Evolutionary conservation across 805 yeast species (phyloP).

Genomic region (Saccharomycopsis javanensis): DNA sequence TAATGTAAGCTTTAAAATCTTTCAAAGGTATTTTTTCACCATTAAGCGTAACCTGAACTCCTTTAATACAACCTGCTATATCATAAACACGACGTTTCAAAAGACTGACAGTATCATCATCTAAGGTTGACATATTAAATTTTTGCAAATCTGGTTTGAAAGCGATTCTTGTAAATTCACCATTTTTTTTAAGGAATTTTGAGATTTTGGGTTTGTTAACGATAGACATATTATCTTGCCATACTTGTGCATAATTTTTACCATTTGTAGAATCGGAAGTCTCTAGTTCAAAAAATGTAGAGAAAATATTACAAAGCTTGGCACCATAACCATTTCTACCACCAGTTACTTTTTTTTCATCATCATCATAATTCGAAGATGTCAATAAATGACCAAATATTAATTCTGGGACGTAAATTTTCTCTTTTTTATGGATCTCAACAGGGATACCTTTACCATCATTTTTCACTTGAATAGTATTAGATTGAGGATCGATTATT

Average conservation of each 20-base stretch:
- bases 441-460: constrained; percentile 95
- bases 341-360: constrained; percentile 92
- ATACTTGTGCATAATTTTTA: constrained; percentile 64
- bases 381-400: constrained; percentile 93
- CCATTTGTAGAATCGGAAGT: constrained; percentile 70
- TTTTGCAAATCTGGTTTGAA: constrained; percentile 81
- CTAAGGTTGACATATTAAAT: constrained; percentile 78
- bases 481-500: constrained; percentile 64
- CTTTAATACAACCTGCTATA: constrained; percentile 86
- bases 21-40: constrained; percentile 59
- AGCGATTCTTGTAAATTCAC: constrained; percentile 77
- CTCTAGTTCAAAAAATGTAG: constrained; percentile 76
- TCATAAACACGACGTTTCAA: constrained; percentile 91
- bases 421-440: constrained; percentile 85
- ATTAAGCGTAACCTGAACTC: constrained; percentile 68
- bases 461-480: constrained; percentile 70
- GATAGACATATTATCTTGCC: constrained; percentile 80
- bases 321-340: constrained; percentile 99
- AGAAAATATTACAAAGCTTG: constrained; percentile 90
- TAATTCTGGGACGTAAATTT: constrained; percentile 89
- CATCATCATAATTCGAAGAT: constrained; percentile 91
- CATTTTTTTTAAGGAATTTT: constrained; percentile 39
- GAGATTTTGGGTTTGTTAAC: constrained; percentile 70
- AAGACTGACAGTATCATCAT: constrained; percentile 74
- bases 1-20: constrained; percentile 80